These are phyloP conservation scores for Hanseniaspora clermontiae DNA, from an alignment of 805 yeast genomes.

Conservation along the genomic window DNA sequence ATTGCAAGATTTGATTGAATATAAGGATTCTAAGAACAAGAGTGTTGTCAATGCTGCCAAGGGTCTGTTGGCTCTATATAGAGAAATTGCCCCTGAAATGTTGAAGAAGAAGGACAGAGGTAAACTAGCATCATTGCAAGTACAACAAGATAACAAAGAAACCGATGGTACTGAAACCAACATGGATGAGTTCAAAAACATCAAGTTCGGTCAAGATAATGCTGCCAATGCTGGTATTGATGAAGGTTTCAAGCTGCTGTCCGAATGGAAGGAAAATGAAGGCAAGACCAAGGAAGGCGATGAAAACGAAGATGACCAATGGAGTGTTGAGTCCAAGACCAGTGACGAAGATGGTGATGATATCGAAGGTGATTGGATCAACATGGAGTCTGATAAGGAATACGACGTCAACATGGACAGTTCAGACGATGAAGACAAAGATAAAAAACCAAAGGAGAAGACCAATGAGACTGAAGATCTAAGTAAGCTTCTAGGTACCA, in stretches of 20 bases:
- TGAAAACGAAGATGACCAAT: constrained; percentile 43
- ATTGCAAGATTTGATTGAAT: constrained; percentile 78
- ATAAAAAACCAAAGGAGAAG: constrained; percentile 17
- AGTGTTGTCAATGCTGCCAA: constrained; percentile 92
- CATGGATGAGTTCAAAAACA: constrained; percentile 21
- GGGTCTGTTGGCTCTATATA: constrained; percentile 66
- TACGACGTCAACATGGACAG: constrained; percentile 38
- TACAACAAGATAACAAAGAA: constrained; percentile 48
- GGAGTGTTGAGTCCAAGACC: constrained; percentile 31
- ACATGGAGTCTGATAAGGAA: constrained; percentile 26
- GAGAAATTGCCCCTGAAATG: constrained; percentile 97
- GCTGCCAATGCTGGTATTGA: constrained; percentile 48
- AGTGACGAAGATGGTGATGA: constrained; percentile 28
- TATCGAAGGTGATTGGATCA: constrained; percentile 34
- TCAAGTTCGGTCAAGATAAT: constrained; percentile 64
- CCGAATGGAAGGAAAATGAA: constrained; percentile 57
- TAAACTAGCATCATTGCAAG: constrained; percentile 72
- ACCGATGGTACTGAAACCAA: constrained; percentile 29
- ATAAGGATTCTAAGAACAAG: constrained; percentile 86
- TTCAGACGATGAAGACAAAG: constrained; percentile 30
- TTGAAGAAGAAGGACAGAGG: constrained; percentile 83
- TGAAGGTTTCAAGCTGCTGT: constrained; percentile 83
- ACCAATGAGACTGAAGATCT: constrained; percentile 30
- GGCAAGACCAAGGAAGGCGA: constrained; percentile 33
- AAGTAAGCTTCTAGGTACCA: constrained; percentile 51